Conservation (phyloP, 163 green algal species). For the Coccomyxa subellipsoidea region DNA sequence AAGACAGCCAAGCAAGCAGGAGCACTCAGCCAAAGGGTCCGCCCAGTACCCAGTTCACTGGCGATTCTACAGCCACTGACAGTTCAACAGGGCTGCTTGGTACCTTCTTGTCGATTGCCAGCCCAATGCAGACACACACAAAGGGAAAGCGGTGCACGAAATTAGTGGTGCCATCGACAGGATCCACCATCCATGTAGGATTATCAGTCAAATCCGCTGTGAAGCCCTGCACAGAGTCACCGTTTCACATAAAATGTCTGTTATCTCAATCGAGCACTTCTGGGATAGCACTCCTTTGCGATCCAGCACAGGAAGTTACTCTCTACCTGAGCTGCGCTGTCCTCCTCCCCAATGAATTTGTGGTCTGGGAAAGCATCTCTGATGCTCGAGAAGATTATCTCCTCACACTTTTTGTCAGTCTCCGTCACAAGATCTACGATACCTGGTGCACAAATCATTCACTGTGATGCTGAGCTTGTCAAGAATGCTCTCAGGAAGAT, state of each 20-base stretch:
- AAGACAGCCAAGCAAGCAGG: too few species aligned
- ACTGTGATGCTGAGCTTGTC: background rate
- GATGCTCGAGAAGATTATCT: constrained; percentile 71
- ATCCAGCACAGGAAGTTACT: too few species aligned
- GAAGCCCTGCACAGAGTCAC: constrained; percentile 27
- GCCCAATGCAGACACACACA: constrained; percentile 87
- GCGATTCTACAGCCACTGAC: too few species aligned
- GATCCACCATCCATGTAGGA: constrained; percentile 82
- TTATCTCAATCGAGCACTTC: too few species aligned
- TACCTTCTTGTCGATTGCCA: constrained; percentile 64
- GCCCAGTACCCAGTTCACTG: too few species aligned
- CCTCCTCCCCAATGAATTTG: constrained; percentile 95
- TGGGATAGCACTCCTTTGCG: too few species aligned
- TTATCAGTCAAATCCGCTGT: constrained; percentile 69
- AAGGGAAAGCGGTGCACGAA: constrained; percentile 95
- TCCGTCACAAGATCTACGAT: constrained; percentile 92
- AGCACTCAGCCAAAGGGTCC: too few species aligned
- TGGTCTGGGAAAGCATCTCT: constrained; percentile 78
- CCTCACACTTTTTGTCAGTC: constrained; percentile 91
- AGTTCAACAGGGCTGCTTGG: too few species aligned
- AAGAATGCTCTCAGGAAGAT: too few species aligned
- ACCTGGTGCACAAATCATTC: constrained; percentile 12
- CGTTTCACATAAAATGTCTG: too few species aligned
- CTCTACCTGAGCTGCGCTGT: constrained; percentile 30
- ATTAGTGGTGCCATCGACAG: constrained; percentile 87